Percentiles rank a stretch among this genome's conserved stretches.
Conservation (phyloP, 352 stramenopile species). For the Phytophthora cryptogea region DNA sequence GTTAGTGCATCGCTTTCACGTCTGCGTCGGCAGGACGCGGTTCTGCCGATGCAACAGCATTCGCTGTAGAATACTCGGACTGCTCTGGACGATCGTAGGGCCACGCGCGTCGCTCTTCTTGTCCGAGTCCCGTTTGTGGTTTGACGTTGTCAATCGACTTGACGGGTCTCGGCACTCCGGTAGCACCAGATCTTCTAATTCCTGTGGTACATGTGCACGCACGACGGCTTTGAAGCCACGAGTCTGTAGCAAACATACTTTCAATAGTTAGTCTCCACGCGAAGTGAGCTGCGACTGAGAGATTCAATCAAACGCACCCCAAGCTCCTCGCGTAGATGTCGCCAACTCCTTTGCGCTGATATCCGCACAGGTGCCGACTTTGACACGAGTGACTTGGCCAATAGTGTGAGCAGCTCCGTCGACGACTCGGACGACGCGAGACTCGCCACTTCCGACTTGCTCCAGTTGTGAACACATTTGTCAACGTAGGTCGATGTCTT, state of each 20-base stretch:
- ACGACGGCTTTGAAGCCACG: slow-evolving; percentile 11
- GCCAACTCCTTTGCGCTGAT: slow-evolving; percentile 48
- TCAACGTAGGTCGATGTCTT: slow-evolving; percentile 67
- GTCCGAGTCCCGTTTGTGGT: not conserved
- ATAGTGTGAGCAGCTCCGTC: slow-evolving; percentile 26
- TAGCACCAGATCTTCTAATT: slow-evolving; percentile 2
- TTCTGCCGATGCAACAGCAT: slow-evolving; percentile 65
- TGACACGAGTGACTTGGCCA: slow-evolving; percentile 38
- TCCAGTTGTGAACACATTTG: slow-evolving; percentile 58
- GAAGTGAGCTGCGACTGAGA: not conserved
- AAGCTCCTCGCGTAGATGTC: slow-evolving; percentile 43
- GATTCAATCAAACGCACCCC: slow-evolving; percentile 30
- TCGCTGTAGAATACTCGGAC: slow-evolving; percentile 58
- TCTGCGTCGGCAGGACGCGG: slow-evolving; percentile 37
- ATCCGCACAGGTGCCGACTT: slow-evolving; percentile 55
- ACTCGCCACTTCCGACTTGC: slow-evolving; percentile 29
- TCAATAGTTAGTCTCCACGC: not conserved
- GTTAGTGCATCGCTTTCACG: not conserved
- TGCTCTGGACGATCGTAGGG: slow-evolving; percentile 21
- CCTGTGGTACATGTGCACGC: slow-evolving; percentile 5
- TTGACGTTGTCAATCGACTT: not conserved
- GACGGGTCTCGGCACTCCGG: slow-evolving; percentile 6
- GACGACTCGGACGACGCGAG: slow-evolving; percentile 29
- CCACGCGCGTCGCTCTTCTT: not conserved
- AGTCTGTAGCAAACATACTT: slow-evolving; percentile 7